Evolutionary conservation across 2,329 filamentous ascomycete genomes (phyloP).

Genomic region (Calycina marina): DNA sequence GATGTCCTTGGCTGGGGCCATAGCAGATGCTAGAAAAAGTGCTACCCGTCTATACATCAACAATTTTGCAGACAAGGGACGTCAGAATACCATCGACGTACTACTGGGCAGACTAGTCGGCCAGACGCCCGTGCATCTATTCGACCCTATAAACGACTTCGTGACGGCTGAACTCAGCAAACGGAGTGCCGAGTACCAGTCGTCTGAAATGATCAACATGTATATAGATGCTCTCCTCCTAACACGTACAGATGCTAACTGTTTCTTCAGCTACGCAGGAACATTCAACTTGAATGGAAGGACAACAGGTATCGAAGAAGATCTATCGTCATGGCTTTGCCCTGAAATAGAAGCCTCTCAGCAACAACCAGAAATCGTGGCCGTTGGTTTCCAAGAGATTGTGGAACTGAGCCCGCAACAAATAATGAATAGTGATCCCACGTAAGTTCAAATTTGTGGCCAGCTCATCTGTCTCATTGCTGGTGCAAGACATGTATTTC

Average conservation of each 20-base stretch:
- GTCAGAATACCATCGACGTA: slow-evolving; percentile 91
- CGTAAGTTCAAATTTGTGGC: too few relatives aligned
- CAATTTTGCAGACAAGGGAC: slow-evolving; percentile 86
- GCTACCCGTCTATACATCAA: slow-evolving; percentile 93
- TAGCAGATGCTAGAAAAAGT: slow-evolving; percentile 92
- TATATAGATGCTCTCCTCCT: slow-evolving; percentile 6
- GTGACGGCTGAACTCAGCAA: slow-evolving; percentile 64
- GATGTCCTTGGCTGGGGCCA: slow-evolving; percentile 83
- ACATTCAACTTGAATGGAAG: slow-evolving; percentile 94
- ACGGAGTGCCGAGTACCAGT: slow-evolving; percentile 58
- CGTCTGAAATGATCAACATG: slow-evolving; percentile 59
- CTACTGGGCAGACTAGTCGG: slow-evolving; percentile 74
- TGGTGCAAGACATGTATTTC: too few relatives aligned
- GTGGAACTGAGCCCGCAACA: slow-evolving; percentile 96
- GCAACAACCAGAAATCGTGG: slow-evolving; percentile 68
- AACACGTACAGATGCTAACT: too few relatives aligned
- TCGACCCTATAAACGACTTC: slow-evolving; percentile 88
- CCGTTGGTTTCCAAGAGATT: slow-evolving; percentile 92
- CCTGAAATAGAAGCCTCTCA: slow-evolving; percentile 42
- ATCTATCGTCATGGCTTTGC: slow-evolving; percentile 77
- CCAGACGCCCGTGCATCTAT: slow-evolving; percentile 71
- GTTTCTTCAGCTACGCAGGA: slow-evolving; percentile 39
- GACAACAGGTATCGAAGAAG: slow-evolving; percentile 60
- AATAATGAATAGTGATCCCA: slow-evolving; percentile 96
- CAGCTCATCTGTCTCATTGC: too few relatives aligned